Conservation (phyloP, 345 rosid species). For the Populus euphratica region DNA sequence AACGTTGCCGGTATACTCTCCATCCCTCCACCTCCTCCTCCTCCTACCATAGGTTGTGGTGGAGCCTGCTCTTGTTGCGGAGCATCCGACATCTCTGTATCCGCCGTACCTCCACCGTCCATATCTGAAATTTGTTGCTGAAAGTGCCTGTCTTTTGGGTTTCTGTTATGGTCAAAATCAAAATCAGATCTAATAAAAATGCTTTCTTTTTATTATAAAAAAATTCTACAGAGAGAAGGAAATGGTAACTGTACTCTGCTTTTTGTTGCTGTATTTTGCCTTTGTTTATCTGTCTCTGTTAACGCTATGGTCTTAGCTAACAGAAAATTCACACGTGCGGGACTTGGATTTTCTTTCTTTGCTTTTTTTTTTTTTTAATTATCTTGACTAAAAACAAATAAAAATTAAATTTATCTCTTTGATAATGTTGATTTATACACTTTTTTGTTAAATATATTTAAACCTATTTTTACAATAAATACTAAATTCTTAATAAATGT, state of each 20-base stretch:
- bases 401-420: not conserved
- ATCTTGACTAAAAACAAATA: not conserved
- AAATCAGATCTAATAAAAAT: not conserved
- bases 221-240: not conserved
- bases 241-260: not conserved
- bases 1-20: slow-evolving; percentile 82
- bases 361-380: not conserved
- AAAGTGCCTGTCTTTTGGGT: not conserved
- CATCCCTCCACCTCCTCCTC: slow-evolving; percentile 30
- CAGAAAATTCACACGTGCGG: not conserved
- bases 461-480: too few species aligned
- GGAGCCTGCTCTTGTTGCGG: slow-evolving; percentile 26
- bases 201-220: not conserved
- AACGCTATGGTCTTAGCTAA: not conserved
- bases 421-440: too few species aligned
- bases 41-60: slow-evolving; percentile 10
- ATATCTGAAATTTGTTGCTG: not conserved
- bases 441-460: too few species aligned
- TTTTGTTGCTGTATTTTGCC: not conserved
- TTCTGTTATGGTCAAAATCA: not conserved
- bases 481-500: too few species aligned
- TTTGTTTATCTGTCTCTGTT: not conserved
- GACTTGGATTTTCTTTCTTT: not conserved
- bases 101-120: slow-evolving; percentile 21
- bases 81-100: slow-evolving; percentile 81